phyloP scores from a whole-genome alignment of 2,329 filamentous ascomycete species.

The Penicillium fuscoglaucum region DNA sequence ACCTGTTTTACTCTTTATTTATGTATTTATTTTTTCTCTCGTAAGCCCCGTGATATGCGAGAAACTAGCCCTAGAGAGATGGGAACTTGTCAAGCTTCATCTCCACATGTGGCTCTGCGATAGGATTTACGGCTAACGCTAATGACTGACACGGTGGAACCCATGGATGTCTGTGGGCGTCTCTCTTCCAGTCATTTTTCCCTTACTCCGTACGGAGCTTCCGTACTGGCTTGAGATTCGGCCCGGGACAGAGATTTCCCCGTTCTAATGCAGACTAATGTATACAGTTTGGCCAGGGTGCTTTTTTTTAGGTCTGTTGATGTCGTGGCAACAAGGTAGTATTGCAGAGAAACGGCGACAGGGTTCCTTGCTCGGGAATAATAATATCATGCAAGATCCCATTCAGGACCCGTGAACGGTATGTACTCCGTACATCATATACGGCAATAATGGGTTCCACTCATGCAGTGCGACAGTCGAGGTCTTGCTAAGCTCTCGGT shows the following conservation, averaged over 20 bases:
- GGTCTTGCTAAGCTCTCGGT: background rate
- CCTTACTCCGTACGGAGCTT: background rate
- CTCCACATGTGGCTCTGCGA: slow-evolving; percentile 7
- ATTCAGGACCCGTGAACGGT: background rate
- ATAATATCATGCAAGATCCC: background rate
- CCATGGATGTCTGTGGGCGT: slow-evolving; percentile 4
- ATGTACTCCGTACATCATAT: background rate
- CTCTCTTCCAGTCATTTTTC: background rate
- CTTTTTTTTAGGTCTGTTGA: background rate
- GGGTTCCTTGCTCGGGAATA: background rate
- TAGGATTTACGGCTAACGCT: background rate
- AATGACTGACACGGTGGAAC: slow-evolving; percentile 2
- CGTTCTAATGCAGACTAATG: slow-evolving; percentile 7
- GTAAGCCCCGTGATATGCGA: background rate
- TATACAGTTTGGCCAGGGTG: background rate
- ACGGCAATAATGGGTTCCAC: background rate
- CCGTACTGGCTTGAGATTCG: slow-evolving; percentile 15
- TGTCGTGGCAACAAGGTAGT: background rate
- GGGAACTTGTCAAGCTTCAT: slow-evolving; percentile 8
- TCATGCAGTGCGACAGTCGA: background rate
- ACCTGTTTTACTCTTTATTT: background rate
- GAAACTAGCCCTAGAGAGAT: background rate
- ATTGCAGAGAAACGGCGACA: background rate
- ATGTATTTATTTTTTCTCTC: background rate
- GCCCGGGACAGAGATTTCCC: slow-evolving; percentile 15